Evolutionary conservation across 768 basidiomycete genomes (phyloP).

Genomic region (Russula dissimulans): DNA sequence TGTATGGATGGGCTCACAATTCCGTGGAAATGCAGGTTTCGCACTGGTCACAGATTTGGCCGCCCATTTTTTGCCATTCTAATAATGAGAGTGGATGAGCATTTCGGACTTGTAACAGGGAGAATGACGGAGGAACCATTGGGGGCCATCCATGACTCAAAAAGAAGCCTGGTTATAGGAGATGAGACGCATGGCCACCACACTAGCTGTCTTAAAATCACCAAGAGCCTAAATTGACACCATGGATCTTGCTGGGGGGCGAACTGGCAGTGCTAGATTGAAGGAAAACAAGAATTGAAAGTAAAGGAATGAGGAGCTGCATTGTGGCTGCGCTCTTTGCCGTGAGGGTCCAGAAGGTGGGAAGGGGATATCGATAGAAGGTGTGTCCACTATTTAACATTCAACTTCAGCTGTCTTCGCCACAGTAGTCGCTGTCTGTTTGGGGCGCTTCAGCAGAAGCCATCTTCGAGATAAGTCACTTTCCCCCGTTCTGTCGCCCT

Average conservation of each 20-base stretch:
- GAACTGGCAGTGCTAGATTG: too few relatives aligned
- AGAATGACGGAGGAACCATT: conserved; percentile 31
- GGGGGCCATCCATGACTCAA: conserved; percentile 82
- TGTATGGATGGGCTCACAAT: conserved; percentile 41
- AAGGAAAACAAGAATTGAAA: neutral
- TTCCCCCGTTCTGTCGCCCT: too few relatives aligned
- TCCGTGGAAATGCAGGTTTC: conserved; percentile 56
- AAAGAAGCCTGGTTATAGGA: conserved; percentile 45
- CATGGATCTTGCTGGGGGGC: conserved; percentile 45
- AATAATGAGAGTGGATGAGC: neutral
- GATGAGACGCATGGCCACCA: conserved; percentile 1
- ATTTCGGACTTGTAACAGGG: neutral
- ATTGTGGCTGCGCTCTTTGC: neutral
- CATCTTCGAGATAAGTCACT: too few relatives aligned
- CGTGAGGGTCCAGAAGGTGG: too few relatives aligned
- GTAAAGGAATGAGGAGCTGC: neutral
- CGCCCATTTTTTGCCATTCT: conserved; percentile 75
- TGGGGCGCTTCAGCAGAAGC: too few relatives aligned
- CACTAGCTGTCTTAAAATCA: conserved; percentile 17
- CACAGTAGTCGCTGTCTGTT: too few relatives aligned
- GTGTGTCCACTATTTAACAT: too few relatives aligned
- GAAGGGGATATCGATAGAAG: too few relatives aligned
- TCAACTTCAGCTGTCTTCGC: too few relatives aligned
- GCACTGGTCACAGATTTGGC: conserved; percentile 50
- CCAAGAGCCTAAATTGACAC: conserved; percentile 67